phyloP scores from a whole-genome alignment of 2,329 filamentous ascomycete genomes.

The Metarhizium rileyi region DNA sequence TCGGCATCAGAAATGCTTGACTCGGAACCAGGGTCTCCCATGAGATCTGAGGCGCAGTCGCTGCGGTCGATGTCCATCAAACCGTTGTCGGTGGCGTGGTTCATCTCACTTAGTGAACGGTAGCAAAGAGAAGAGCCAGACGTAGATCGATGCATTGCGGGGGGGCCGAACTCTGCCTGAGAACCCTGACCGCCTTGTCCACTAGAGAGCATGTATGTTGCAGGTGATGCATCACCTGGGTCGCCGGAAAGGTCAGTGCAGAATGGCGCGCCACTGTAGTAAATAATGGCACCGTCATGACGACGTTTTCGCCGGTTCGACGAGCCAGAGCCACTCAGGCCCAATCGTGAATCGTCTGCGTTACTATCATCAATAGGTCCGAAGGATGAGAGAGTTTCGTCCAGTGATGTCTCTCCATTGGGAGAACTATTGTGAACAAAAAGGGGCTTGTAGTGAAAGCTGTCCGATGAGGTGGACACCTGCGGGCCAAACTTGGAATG shows the following conservation, averaged over 20 bases:
- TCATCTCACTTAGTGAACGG: conserved; percentile 38
- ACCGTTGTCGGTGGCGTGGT: conserved; percentile 8
- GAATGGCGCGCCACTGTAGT: conserved; percentile 71
- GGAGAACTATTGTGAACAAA: conserved; percentile 43
- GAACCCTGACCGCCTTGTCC: conserved; percentile 24
- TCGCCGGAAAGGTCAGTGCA: conserved; percentile 73
- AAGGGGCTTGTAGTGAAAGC: conserved; percentile 55
- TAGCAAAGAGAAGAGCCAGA: conserved; percentile 43
- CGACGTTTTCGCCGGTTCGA: conserved; percentile 42
- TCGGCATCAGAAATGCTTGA: conserved; percentile 32
- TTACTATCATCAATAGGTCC: conserved; percentile 39
- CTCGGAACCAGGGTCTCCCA: conserved; percentile 25
- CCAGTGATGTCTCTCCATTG: conserved; percentile 35
- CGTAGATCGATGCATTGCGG: conserved; percentile 26
- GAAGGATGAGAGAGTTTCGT: conserved; percentile 40
- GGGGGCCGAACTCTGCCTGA: conserved; percentile 13
- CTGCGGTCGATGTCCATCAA: conserved; percentile 19
- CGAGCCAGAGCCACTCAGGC: conserved; percentile 36
- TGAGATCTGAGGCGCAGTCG: conserved; percentile 19
- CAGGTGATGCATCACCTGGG: conserved; percentile 35
- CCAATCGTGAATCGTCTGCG: conserved; percentile 36
- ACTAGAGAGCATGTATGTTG: conserved; percentile 39
- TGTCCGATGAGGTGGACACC: conserved; percentile 29
- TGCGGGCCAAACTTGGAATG: conserved; percentile 30
- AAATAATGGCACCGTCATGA: conserved; percentile 68